Percentiles rank a stretch among this genome's conserved stretches.
These are phyloP conservation scores for Peronospora destructor DNA, from an alignment of 352 stramenopile genomes.

Conservation along the genomic window DNA sequence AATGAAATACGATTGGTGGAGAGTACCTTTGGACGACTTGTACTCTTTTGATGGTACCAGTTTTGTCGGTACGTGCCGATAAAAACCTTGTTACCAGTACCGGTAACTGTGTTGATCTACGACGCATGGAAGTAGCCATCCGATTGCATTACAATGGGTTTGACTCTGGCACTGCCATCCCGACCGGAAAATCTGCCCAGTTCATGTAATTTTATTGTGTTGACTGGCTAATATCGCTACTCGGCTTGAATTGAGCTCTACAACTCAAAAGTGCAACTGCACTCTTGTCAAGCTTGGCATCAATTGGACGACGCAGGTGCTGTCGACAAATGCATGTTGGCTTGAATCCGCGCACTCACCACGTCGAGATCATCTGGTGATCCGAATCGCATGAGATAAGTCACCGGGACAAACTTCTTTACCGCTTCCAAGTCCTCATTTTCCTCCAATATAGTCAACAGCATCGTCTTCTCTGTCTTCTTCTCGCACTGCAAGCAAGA, in stretches of 20 bases:
- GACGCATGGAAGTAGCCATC: slow-evolving; percentile 9
- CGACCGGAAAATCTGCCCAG: slow-evolving; percentile 15
- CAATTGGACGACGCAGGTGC: slow-evolving; percentile 24
- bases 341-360: slow-evolving; percentile 40
- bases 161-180: slow-evolving; percentile 13
- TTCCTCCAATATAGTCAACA: slow-evolving; percentile 55
- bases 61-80: background rate
- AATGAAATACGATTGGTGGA: background rate
- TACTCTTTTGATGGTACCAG: background rate
- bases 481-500: slow-evolving; percentile 57
- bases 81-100: background rate
- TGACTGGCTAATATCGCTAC: slow-evolving; percentile 25
- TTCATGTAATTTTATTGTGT: slow-evolving; percentile 11
- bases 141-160: background rate
- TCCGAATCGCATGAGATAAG: slow-evolving; percentile 65
- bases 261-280: slow-evolving; percentile 19
- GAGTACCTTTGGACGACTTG: background rate
- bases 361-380: slow-evolving; percentile 50
- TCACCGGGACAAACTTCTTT: slow-evolving; percentile 54
- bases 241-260: slow-evolving; percentile 29
- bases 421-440: slow-evolving; percentile 27
- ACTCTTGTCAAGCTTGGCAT: slow-evolving; percentile 13
- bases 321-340: slow-evolving; percentile 31
- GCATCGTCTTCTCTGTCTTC: slow-evolving; percentile 75
- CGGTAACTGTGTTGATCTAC: background rate